Base-by-base conservation (phyloP, 2,329 filamentous ascomycete genomes). In the Fusarium sp. region DNA sequence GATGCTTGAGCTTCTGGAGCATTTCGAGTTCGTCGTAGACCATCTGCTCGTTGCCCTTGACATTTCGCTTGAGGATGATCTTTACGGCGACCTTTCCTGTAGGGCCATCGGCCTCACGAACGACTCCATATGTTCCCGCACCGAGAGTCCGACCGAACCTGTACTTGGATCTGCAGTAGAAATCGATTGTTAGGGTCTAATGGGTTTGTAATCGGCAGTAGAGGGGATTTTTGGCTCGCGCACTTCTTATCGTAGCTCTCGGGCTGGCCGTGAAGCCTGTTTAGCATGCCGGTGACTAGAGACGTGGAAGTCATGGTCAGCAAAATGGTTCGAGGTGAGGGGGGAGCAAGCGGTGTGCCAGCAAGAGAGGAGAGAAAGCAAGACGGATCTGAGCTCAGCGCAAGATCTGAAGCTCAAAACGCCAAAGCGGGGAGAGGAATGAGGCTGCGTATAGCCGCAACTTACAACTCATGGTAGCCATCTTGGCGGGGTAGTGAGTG, bases 201-300 rank as follows among this genome's bases (percentile, higher is more conserved):
- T 38, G 45, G 15, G 26, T 40, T 68, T 53, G 66, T 44, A 38
- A 26, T 48, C 12, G 40, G 35, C 12, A 24, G 42, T 34, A 13
- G 15, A 34, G 68, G 50, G 46, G 38, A 50, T 46, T 55, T 55
- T 73, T 82, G 58, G 53, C 11, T 65, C 45, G 67, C 70, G 73
- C 81, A 96, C 92, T 99, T 99, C 81, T 96, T 97, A 77, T 98
- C 95, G 83, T 99, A 99, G 81, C 92, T 97, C 71, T 96, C 93
- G 70, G 94, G 94, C 82, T 98, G 94, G 78, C 93, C 93, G 74
- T 96, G 92, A 73, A 97, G 90, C 86, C 94, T 93, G 81, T 94
- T 96, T 73, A 97, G 85, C 92, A 97, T 96, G 75, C 85, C 90
- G 70, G 90, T 82, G 81, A 96, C 93, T 96, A 61, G 49, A 53